These are phyloP conservation scores for Kodamaea sp. DNA, from an alignment of 1,139 yeast genomes.

Conservation along the genomic window DNA sequence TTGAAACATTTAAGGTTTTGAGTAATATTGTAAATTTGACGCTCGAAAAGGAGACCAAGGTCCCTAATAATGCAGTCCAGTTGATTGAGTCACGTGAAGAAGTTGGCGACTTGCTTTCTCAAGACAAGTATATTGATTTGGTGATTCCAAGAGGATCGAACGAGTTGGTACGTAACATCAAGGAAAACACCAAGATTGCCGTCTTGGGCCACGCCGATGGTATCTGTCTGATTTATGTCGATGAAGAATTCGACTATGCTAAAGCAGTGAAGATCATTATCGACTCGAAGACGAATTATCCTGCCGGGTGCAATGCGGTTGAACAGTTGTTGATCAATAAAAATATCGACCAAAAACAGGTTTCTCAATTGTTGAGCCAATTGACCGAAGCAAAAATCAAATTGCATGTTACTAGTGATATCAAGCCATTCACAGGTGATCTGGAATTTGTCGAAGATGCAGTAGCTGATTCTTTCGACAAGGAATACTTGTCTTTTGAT, in stretches of 20 bases:
- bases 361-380: slow-evolving; percentile 43
- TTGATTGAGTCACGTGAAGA: slow-evolving; percentile 85
- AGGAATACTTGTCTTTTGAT: slow-evolving; percentile 80
- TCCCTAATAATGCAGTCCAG: slow-evolving; percentile 81
- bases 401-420: slow-evolving; percentile 59
- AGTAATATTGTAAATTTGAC: slow-evolving; percentile 66
- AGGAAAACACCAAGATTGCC: slow-evolving; percentile 86
- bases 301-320: slow-evolving; percentile 97
- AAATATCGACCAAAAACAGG: slow-evolving; percentile 38
- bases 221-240: slow-evolving; percentile 83
- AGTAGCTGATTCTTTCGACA: slow-evolving; percentile 58
- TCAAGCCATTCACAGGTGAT: slow-evolving; percentile 26
- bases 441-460: slow-evolving; percentile 22
- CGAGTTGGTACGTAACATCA: slow-evolving; percentile 80
- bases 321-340: slow-evolving; percentile 77
- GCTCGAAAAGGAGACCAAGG: slow-evolving; percentile 53
- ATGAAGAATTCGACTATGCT: slow-evolving; percentile 65
- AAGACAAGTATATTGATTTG: slow-evolving; percentile 86
- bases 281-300: slow-evolving; percentile 93
- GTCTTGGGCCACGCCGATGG: slow-evolving; percentile 99
- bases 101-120: slow-evolving; percentile 76
- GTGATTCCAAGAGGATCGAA: slow-evolving; percentile 98
- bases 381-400: slow-evolving; percentile 67
- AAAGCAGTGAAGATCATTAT: slow-evolving; percentile 74
- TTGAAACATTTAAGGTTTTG: slow-evolving; percentile 79